Base-by-base conservation (phyloP, 768 basidiomycete species). In the Serendipita sp. region DNA sequence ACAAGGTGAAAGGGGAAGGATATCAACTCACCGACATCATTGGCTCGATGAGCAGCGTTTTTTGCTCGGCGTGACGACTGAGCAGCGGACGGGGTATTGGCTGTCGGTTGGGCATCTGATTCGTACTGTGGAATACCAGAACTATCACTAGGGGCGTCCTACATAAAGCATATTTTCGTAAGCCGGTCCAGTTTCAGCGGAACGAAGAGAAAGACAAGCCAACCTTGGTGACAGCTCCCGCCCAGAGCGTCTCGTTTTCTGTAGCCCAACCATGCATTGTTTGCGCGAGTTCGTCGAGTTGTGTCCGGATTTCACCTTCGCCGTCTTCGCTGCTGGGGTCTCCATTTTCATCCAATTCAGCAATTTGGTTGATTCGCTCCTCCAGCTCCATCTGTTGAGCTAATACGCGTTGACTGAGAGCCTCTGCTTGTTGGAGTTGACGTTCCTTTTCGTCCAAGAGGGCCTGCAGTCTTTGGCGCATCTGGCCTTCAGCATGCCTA, bases 331-430 rank as follows among this genome's bases (percentile, higher is more conserved):
- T 83, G 67, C 83, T 85, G 2, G 75, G 77, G 68, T 81, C 84
- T 66, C 85, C 86, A 18, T 76, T 79, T 41, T 87, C 86, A 69
- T 91, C 86, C 24, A 74, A 72, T 35, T 74, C 74, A 41, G 71
- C 71, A 63, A 95, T 79, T 71, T 88, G 86, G 48, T 83, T 79
- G 66, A 97, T 90, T 63, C 90, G 83, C 71, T 87, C 86, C 74
- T 96, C 91, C 67, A 97, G 83, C 72, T 95, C 90, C 76, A 90
- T 86, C 75, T 92, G 92, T 78, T 98, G 95, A 18, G 84, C 82
- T 67, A 97, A 85, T 70, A 98, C 84, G 73, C 90, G 88, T 76
- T 96, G 92, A 63, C 95, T 94, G 72, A 98, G 84, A 64, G 86
- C 87, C 44, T 90, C 93, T 3, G 92, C 91, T 68, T 91, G 88